Conservation (phyloP, 805 yeast genomes). For the Metschnikowia reukaufii region DNA sequence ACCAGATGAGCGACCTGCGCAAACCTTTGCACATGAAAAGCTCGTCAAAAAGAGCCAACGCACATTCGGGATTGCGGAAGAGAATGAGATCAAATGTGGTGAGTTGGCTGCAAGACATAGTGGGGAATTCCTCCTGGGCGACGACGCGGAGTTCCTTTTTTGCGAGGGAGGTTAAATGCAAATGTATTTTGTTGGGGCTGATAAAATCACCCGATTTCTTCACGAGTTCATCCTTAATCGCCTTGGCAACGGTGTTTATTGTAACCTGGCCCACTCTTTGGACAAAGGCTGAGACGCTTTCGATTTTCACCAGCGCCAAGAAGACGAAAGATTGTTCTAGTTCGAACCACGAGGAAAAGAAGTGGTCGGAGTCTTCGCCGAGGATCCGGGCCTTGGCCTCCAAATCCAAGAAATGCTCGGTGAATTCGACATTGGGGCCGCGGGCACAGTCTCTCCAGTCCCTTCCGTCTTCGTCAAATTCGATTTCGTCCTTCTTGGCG, state of each 20-base stretch:
- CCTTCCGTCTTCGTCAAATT: conserved; percentile 58
- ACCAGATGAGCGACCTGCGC: conserved; percentile 66
- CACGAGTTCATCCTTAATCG: conserved; percentile 24
- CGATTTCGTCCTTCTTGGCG: conserved; percentile 30
- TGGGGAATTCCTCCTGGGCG: conserved; percentile 27
- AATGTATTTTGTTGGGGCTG: conserved; percentile 54
- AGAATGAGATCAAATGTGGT: conserved; percentile 53
- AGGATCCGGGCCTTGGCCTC: conserved; percentile 16
- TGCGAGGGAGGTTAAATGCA: conserved; percentile 41
- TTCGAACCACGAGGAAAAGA: conserved; percentile 29
- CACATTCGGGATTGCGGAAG: conserved; percentile 50
- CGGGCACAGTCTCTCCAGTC: conserved; percentile 77
- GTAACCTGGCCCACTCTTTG: conserved; percentile 38
- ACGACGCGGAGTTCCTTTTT: conserved; percentile 24
- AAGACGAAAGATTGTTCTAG: conserved; percentile 26
- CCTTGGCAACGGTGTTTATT: conserved; percentile 52
- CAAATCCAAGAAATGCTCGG: conserved; percentile 21
- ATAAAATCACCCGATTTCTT: conserved; percentile 24
- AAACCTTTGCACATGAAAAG: conserved; percentile 67
- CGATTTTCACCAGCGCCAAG: conserved; percentile 27
- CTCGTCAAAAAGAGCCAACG: conserved; percentile 64
- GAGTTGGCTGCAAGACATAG: conserved; percentile 32
- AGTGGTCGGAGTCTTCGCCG: conserved; percentile 27
- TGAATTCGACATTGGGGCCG: conserved; percentile 46
- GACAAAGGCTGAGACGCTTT: conserved; percentile 25